These are phyloP conservation scores for Boletus edulis DNA, from an alignment of 768 basidiomycete species.

Conservation along the genomic window DNA sequence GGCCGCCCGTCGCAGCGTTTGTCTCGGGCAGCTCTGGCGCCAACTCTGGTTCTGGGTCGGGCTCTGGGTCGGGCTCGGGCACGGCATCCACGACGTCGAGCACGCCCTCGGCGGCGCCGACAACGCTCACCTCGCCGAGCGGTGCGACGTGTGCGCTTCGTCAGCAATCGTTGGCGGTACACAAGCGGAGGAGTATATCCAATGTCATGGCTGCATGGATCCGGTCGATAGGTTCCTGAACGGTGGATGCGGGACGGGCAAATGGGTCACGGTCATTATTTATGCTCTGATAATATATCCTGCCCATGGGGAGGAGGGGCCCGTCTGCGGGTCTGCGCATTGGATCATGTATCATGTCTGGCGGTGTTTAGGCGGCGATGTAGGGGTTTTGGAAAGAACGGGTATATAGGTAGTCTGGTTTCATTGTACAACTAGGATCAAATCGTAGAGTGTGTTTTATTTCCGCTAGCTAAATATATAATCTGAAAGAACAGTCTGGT, in stretches of 20 bases:
- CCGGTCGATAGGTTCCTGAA: slow-evolving; percentile 13
- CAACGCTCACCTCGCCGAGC: background rate
- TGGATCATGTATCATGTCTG: too few species aligned
- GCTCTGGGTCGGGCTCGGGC: background rate
- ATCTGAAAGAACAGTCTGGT: slow-evolving; percentile 33
- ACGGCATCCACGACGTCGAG: background rate
- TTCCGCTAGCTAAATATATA: background rate
- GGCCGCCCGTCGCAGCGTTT: slow-evolving; percentile 47
- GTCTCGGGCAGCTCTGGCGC: slow-evolving; percentile 22
- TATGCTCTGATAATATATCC: too few species aligned
- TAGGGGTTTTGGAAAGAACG: too few species aligned
- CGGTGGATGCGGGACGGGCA: background rate
- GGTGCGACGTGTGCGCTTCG: slow-evolving; percentile 15
- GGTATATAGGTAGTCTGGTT: too few species aligned
- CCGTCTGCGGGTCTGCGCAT: too few species aligned
- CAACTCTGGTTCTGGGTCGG: slow-evolving; percentile 3
- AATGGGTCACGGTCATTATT: too few species aligned
- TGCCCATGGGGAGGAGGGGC: too few species aligned
- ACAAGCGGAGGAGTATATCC: slow-evolving; percentile 15
- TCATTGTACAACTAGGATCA: too few species aligned
- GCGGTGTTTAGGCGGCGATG: too few species aligned
- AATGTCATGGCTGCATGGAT: slow-evolving; percentile 21
- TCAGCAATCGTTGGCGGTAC: slow-evolving; percentile 19
- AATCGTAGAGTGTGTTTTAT: too few species aligned
- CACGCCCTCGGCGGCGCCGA: slow-evolving; percentile 2